Base-by-base conservation (phyloP, 208 protist species). In the Trypanosoma avium region DNA sequence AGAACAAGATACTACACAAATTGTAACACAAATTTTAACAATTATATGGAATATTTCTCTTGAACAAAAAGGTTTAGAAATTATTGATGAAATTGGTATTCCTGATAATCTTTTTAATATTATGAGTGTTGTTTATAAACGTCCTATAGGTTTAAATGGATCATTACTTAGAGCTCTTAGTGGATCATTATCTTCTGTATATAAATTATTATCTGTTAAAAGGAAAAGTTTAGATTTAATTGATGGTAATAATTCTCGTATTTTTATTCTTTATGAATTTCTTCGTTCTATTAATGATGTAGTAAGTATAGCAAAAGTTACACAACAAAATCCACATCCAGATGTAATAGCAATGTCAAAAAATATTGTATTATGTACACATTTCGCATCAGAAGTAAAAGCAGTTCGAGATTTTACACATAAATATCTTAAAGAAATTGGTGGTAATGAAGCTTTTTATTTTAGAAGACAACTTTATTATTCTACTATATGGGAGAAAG, bases 391-490 rank as follows among this genome's bases (percentile, higher is more conserved):
- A 1, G 89, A 95, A 74, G 73, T 95, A 40, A 79, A 80, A 56
- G 65, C 69, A 9, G 79, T 86, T 36, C 89, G 89, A 2, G 76
- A 84, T 46, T 75, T 83, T 50, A 88, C 79, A 12, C 82, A 91
- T 66, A 53, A 60, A 19, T 75, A 77, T 29, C 21, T 95, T 15
- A 48, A 79, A n/a, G 61, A 60, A 10, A 49, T 88, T 35, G 70
- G 60, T 27, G 30, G 42, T 12, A 70, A 42, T n/a, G 79, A 87
- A 52, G 78, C 77, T 0, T 92, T 92, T 42, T 82, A 90, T 54
- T 73, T 95, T 52, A 78, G 89, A 55, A 75, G 81, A 12, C 85
- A 93, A 72, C 67, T 93, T 4, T 95, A 87, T 77, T 93, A 77
- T 61, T 61, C 69, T 52, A 95, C 89, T 2, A 72, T 67, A 43